Conservation (phyloP, 2,329 filamentous ascomycete species). For the Bipolaris victoriae region DNA sequence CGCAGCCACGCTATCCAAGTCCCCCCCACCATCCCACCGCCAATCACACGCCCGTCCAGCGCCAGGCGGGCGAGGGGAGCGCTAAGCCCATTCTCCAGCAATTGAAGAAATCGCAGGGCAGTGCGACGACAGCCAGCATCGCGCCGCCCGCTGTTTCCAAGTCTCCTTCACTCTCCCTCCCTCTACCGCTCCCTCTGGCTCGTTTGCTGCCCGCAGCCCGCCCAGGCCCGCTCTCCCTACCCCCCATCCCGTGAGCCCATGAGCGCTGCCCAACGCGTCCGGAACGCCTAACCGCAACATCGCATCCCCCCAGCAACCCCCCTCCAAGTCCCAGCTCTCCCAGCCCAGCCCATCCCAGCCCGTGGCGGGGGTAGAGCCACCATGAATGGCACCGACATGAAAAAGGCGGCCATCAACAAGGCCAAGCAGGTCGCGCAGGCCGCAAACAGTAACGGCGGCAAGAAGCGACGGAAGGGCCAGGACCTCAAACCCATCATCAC, state of each 20-base stretch:
- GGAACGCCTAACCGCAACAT: slow-evolving; percentile 36
- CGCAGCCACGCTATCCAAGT: slow-evolving; percentile 17
- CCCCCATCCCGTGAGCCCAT: slow-evolving; percentile 25
- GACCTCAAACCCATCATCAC: slow-evolving; percentile 77
- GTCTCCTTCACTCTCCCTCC: neutral
- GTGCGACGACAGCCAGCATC: slow-evolving; percentile 29
- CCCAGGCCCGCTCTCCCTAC: neutral
- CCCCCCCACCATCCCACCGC: slow-evolving; percentile 25
- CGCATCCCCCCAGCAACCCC: slow-evolving; percentile 15
- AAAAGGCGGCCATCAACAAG: slow-evolving; percentile 69
- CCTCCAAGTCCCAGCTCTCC: slow-evolving; percentile 16
- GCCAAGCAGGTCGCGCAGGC: slow-evolving; percentile 69
- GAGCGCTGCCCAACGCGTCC: slow-evolving; percentile 37
- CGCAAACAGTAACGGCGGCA: slow-evolving; percentile 62
- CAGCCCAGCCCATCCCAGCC: slow-evolving; percentile 24
- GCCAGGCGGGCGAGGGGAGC: slow-evolving; percentile 42
- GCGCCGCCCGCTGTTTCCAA: neutral
- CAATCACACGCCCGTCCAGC: slow-evolving; percentile 37
- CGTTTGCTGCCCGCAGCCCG: neutral
- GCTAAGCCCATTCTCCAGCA: slow-evolving; percentile 44
- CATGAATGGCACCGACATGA: slow-evolving; percentile 70
- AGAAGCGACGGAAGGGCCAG: slow-evolving; percentile 77
- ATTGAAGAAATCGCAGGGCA: slow-evolving; percentile 45
- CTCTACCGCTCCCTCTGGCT: neutral
- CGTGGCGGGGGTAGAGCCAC: slow-evolving; percentile 48